Evolutionary conservation across 108 stramenopile species (phyloP), one percentile per base, ranked within the genome.

Genomic region (Cyclotella atomus): DNA sequence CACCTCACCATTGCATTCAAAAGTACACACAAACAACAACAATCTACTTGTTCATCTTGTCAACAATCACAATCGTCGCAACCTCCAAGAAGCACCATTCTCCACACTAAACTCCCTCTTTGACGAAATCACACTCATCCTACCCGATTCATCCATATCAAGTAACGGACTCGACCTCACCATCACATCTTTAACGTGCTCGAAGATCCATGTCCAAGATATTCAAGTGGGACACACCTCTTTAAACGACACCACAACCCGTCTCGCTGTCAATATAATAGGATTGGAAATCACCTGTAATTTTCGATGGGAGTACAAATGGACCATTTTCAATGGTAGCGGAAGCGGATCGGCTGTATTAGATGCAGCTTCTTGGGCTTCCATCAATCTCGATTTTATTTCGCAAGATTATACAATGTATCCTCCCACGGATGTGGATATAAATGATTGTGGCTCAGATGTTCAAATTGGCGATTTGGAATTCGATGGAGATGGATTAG

Each of bases 401-500:
- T 83, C 79, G 14, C 19, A 36, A 23, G 77, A 85, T 60, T 88
- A 77, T 59, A 56, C 61, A 30, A 32, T 3, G 4, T 36, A 55
- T 55, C 84, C 88, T 44, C 90, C 90, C 1, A 73, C 28, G 0
- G 62, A 65, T 46, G 77, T 80, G 15, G 29, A 35, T 27, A 65
- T 91, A 0, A 25, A 74, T 7, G 44, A 43, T 14, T 91, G 90
- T 55, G 54, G 44, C 15, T 45, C 84, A 4, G 73, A 77, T 45
- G 68, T 89, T 8, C 19, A 76, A n/a, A 85, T 88, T 50, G 55
- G 44, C 10, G 61, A 83, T 19, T 72, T 91, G 86, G 64, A 81
- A 10, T 91, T 89, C 27, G 73, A 82, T 23, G 88, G 84, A 20
- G 80, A 81, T 65, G 80, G 80, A 14, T 46, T 81, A 20, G 85